These are phyloP conservation scores for Phoma sp. DNA, from an alignment of 2,329 filamentous ascomycete genomes.

Conservation along the genomic window DNA sequence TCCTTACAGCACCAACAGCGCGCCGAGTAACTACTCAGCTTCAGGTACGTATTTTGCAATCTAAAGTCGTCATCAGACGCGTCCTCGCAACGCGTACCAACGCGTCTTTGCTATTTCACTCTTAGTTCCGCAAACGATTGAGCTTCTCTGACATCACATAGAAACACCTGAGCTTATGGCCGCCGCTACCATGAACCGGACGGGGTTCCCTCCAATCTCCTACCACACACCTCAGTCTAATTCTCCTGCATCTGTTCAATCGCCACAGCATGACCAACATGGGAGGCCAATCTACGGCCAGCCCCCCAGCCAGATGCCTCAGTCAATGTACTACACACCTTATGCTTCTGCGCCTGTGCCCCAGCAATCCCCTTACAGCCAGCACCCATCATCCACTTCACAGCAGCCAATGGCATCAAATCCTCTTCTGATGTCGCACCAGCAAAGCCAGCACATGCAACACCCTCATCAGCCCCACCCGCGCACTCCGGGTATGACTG, in stretches of 20 bases:
- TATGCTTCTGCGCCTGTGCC: constrained; percentile 56
- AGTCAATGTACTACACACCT: constrained; percentile 77
- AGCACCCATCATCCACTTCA: constrained; percentile 61
- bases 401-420: constrained; percentile 60
- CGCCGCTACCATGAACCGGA: constrained; percentile 68
- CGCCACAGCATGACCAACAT: constrained; percentile 89
- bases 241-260: constrained; percentile 91
- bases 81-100: constrained; percentile 14
- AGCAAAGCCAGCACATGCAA: constrained; percentile 49
- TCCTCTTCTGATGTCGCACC: constrained; percentile 61
- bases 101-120: constrained; percentile 4
- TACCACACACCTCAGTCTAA: constrained; percentile 96
- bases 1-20: constrained; percentile 82
- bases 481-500: constrained; percentile 65
- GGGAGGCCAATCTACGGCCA: constrained; percentile 81
- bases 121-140: background rate
- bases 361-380: constrained; percentile 63
- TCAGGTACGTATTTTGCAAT: constrained; percentile 53
- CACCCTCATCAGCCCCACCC: constrained; percentile 52
- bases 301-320: constrained; percentile 77
- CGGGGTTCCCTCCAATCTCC: constrained; percentile 77
- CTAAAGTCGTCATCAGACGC: background rate
- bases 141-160: constrained; percentile 63
- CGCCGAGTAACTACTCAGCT: constrained; percentile 83
- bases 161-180: constrained; percentile 76